Evolutionary conservation across 106 monocot species (phyloP).

Genomic region (Gastrodia elata): DNA sequence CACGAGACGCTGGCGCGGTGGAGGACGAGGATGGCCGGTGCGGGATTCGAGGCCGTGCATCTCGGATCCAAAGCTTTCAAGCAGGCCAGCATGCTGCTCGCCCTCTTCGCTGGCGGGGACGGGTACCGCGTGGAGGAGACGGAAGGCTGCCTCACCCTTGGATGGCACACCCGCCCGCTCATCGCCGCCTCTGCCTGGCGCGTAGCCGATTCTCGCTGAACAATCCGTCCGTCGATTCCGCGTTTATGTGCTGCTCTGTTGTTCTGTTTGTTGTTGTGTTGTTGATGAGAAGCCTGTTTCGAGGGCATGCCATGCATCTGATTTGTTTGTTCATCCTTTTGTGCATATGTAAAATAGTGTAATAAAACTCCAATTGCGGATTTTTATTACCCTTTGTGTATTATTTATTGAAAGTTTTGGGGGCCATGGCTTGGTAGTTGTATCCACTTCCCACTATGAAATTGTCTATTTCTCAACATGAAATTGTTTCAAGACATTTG

Average conservation of each 20-base stretch:
- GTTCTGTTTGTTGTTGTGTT: no score
- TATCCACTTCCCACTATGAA: no score
- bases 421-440: no score
- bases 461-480: no score
- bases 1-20: conserved; percentile 72
- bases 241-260: background rate
- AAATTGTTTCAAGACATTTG: no score
- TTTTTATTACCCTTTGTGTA: background rate
- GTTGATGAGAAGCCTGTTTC: background rate
- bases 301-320: background rate
- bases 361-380: background rate
- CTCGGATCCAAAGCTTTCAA: conserved; percentile 85
- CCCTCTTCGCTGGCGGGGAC: conserved; percentile 65
- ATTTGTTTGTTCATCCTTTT: background rate
- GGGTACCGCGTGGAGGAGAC: conserved; percentile 81
- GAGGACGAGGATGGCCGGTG: conserved; percentile 34
- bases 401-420: background rate
- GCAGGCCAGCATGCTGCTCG: conserved; percentile 77
- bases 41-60: conserved; percentile 66
- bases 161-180: conserved; percentile 82
- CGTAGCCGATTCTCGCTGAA: conserved; percentile 1
- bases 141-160: conserved; percentile 80
- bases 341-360: background rate
- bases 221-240: no score
- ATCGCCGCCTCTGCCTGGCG: conserved; percentile 89